A percentile compares a stretch with the other conserved stretches of the same genome.
Conservation (phyloP, 331 rosid species). For the Spiraea crenata region DNA sequence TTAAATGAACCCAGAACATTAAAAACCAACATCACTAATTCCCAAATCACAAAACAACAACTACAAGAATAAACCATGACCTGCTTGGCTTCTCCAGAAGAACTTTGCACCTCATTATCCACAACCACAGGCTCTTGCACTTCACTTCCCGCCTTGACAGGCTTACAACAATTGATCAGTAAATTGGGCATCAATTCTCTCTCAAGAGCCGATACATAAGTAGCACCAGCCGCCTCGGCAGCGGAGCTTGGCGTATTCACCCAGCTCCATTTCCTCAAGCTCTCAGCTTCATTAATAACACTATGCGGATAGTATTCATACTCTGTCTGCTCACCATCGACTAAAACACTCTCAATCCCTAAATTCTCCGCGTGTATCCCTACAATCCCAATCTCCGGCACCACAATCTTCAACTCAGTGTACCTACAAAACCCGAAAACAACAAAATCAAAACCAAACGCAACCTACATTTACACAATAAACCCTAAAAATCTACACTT, state of each 20-base stretch:
- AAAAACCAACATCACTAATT: slow-evolving; percentile 6
- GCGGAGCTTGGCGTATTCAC: slow-evolving; percentile 66
- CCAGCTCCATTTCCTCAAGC: slow-evolving; percentile 53
- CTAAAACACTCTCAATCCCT: slow-evolving; percentile 72
- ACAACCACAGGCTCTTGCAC: slow-evolving; percentile 48
- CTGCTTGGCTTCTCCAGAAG: slow-evolving; percentile 74
- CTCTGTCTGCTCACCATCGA: slow-evolving; percentile 85
- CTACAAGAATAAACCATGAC: slow-evolving; percentile 40
- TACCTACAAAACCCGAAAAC: slow-evolving; percentile 40
- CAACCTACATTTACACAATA: neutral
- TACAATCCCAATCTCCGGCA: slow-evolving; percentile 89
- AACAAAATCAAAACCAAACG: neutral
- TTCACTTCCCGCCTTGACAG: slow-evolving; percentile 56
- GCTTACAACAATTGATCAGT: slow-evolving; percentile 84
- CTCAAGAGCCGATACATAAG: slow-evolving; percentile 64
- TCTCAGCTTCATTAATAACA: slow-evolving; percentile 43
- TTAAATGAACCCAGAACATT: neutral
- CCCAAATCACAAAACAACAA: neutral
- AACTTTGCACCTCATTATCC: slow-evolving; percentile 59
- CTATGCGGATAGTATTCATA: slow-evolving; percentile 76
- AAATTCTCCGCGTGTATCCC: slow-evolving; percentile 93
- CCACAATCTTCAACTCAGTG: slow-evolving; percentile 81
- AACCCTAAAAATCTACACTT: neutral
- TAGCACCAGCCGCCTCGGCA: slow-evolving; percentile 70
- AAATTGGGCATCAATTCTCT: slow-evolving; percentile 77